Conservation (phyloP, 495 filamentous ascomycete species). For the Penicillium arizonense region DNA sequence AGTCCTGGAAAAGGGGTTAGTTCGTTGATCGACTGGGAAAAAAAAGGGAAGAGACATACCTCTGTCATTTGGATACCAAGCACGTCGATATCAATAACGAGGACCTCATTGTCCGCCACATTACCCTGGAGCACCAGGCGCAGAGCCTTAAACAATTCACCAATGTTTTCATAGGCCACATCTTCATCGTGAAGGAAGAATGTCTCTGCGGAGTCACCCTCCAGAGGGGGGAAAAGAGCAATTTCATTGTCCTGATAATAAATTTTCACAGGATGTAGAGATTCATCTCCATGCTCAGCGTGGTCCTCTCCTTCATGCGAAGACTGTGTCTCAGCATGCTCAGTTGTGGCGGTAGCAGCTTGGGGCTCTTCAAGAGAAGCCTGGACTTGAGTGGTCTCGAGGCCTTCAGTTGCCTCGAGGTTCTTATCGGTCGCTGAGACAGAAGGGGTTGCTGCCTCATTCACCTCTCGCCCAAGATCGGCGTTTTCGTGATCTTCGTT, state of each 20-base stretch:
- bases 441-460: constrained; percentile 18
- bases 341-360: not conserved
- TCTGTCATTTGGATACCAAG: constrained; percentile 71
- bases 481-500: not conserved
- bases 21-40: constrained; percentile 15
- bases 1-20: constrained; percentile 45
- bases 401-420: constrained; percentile 1
- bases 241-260: constrained; percentile 67
- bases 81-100: constrained; percentile 64
- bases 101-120: constrained; percentile 63
- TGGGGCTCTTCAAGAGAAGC: not conserved
- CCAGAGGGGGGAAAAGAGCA: constrained; percentile 64
- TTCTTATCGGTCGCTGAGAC: constrained; percentile 8
- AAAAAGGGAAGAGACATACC: constrained; percentile 44
- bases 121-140: constrained; percentile 66
- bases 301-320: constrained; percentile 11
- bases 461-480: constrained; percentile 22
- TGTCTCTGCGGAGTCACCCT: constrained; percentile 62
- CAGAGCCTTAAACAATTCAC: constrained; percentile 60
- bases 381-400: constrained; percentile 5
- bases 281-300: constrained; percentile 9
- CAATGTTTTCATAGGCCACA: constrained; percentile 55
- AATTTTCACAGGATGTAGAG: constrained; percentile 55
- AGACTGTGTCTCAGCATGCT: constrained; percentile 11
- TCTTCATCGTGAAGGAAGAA: constrained; percentile 72